A percentile compares a stretch with the other conserved stretches of the same genome.
phyloP scores from a whole-genome alignment of 768 basidiomycete species.

The Amanita jacksonii region DNA sequence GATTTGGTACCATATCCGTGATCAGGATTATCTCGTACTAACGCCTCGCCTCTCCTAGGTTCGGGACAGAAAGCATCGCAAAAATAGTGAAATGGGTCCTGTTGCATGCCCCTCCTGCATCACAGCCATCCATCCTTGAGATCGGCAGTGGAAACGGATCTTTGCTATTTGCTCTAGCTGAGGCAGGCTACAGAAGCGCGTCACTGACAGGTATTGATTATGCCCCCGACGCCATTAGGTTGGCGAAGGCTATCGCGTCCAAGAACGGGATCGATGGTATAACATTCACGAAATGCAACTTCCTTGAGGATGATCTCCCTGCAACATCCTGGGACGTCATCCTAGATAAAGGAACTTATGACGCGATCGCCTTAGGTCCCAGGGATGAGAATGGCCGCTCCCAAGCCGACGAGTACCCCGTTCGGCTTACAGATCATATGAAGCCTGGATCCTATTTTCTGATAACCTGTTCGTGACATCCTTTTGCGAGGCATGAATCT shows the following conservation, averaged over 20 bases:
- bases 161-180: conserved; percentile 59
- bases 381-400: conserved; percentile 44
- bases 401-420: conserved; percentile 52
- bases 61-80: conserved; percentile 63
- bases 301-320: conserved; percentile 45
- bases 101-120: conserved; percentile 39
- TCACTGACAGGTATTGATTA: conserved; percentile 67
- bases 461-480: conserved; percentile 57
- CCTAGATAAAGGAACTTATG: conserved; percentile 84
- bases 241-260: conserved; percentile 49
- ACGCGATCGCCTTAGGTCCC: conserved; percentile 68
- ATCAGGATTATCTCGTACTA: conserved; percentile 2
- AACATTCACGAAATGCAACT: conserved; percentile 53
- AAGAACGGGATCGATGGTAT: conserved; percentile 33
- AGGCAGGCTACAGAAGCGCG: conserved; percentile 50
- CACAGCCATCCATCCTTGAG: conserved; percentile 52
- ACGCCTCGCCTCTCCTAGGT: conserved; percentile 37
- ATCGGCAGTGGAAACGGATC: conserved; percentile 78
- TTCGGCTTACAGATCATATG: conserved; percentile 43
- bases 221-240: conserved; percentile 57
- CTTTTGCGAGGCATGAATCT: not conserved
- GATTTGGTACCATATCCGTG: conserved; percentile 47
- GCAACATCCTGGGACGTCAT: conserved; percentile 56
- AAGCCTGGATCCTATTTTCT: conserved; percentile 63
- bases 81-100: conserved; percentile 75